Base-by-base conservation (phyloP, 371 early-diverging fungal genomes). In the Nematocida homosporus region DNA sequence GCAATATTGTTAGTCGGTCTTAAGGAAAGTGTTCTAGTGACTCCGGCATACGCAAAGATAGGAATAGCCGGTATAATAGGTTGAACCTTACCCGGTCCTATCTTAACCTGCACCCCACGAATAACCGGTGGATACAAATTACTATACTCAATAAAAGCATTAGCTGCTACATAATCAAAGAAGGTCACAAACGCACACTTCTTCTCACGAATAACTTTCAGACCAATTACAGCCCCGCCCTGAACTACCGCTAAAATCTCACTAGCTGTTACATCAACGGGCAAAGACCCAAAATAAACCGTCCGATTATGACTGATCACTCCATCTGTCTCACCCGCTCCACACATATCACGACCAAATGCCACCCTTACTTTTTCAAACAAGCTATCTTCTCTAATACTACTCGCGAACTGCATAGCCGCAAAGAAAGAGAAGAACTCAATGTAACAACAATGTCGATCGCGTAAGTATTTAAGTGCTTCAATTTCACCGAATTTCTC, bases 401-500 rank as follows among this genome's bases (percentile, higher is more conserved):
- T 51, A 34, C 30, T 30, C 13, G 63, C 50, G 48, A 72, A 72
- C 50, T 72, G 44, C 5, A 72, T 38, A 41, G 75, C 75, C 25
- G 75, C n/a, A 30, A 25, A 10, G 38, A 42, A 72, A 0, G 60
- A 59, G 42, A 41, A 72, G 44, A 72, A 72, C 50, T 61, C 61
- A 4, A 72, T 37, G 30, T 72, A 72, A 0, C 59, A 38, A 23
- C 56, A 13, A 37, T 53, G 35, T 47, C 60, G 50, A 48, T 72
- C 75, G 29, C 53, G 32, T 20, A 72, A 68, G 30, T 72, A 47
- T 32, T 72, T 72, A 6, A 72, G 32, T 6, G 40, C 25, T 38
- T 72, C 75, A n/a, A 72, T 57, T 20, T 13, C 50, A 1, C 75
- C 75, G 40, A 57, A 72, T 56, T 72, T 72, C 51, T 72, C 75